Evolutionary conservation across 257 asterid genomes (phyloP), one percentile per base, ranked within the genome.

Genomic region (Agastache rugosa): DNA sequence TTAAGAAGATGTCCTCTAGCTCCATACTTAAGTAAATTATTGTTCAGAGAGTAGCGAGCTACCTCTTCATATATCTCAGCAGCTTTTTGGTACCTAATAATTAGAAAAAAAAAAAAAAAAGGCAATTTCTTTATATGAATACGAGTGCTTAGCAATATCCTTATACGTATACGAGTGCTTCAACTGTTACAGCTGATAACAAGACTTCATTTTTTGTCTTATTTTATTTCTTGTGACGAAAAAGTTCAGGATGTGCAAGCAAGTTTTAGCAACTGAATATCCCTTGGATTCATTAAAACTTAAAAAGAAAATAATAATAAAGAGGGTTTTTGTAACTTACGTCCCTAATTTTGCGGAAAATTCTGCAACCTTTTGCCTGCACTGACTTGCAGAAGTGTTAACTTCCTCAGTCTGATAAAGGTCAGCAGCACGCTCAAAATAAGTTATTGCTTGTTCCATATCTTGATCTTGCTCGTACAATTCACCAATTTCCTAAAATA

Each of bases 281-380:
- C 20, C 48, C 35, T 6, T 44, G 53, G 10, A 48, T 29, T 62
- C 31, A 23, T 16, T 11, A 19, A 54, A 45, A 25, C 16, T 63
- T 35, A 4, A 51, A 53, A 11, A n/a, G 1, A 47, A 37, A 15
- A 65, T 31, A 3, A 65, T 31, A 6, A 10, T 50, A 45, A 25
- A 17, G 4, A 1, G 6, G 67, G 45, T 41, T 5, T 7, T 1
- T 35, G 29, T 15, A 14, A 84, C 87, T 80, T 77, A 85, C 89
- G 77, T 78, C 44, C 76, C 87, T n/a, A 60, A 35, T 60, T 80
- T 82, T 69, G 89, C 83, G 47, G 85, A 75, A 73, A 71, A 82
- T 17, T 82, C 83, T 9, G 87, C 89, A 73, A 82, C 83, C 79
- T 85, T 85, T 51, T 71, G 89, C 79, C 14, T 71, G 77, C 89